Conservation (phyloP, 2,329 filamentous ascomycete species). For the Apiospora sp. region DNA sequence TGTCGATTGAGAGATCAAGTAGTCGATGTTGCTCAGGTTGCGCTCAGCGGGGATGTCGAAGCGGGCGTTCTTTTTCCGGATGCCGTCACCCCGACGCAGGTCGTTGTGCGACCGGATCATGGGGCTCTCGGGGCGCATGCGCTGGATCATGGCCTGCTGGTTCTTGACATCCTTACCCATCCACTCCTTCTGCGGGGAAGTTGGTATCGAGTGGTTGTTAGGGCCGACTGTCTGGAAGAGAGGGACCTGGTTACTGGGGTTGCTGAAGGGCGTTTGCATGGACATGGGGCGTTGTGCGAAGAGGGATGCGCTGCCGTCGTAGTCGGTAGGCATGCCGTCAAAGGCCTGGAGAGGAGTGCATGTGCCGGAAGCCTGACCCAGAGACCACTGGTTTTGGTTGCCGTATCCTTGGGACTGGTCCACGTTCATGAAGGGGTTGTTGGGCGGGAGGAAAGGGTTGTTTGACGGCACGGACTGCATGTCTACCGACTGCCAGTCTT, state of each 20-base stretch:
- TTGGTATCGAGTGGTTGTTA: conserved; percentile 58
- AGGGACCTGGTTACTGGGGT: conserved; percentile 56
- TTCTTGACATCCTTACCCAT: conserved; percentile 57
- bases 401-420: conserved; percentile 58
- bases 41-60: conserved; percentile 96
- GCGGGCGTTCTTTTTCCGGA: conserved; percentile 98
- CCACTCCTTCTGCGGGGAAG: conserved; percentile 68
- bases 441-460: conserved; percentile 67
- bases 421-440: conserved; percentile 73
- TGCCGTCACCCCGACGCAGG: conserved; percentile 81
- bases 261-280: conserved; percentile 63
- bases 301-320: conserved; percentile 57
- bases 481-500: conserved; percentile 70
- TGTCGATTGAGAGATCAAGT: conserved; percentile 85
- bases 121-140: conserved; percentile 73
- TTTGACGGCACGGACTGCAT: conserved; percentile 71
- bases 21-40: conserved; percentile 93
- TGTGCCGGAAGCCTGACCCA: conserved; percentile 71
- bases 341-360: conserved; percentile 78
- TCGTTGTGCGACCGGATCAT: conserved; percentile 79
- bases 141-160: conserved; percentile 59
- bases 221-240: conserved; percentile 61
- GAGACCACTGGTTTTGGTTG: conserved; percentile 64
- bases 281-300: conserved; percentile 63
- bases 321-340: conserved; percentile 67